Evolutionary conservation across 192 early-diverging fungal genomes (phyloP), one percentile per base, ranked within the genome.

Genomic region (Umbelopsis vinacea): DNA sequence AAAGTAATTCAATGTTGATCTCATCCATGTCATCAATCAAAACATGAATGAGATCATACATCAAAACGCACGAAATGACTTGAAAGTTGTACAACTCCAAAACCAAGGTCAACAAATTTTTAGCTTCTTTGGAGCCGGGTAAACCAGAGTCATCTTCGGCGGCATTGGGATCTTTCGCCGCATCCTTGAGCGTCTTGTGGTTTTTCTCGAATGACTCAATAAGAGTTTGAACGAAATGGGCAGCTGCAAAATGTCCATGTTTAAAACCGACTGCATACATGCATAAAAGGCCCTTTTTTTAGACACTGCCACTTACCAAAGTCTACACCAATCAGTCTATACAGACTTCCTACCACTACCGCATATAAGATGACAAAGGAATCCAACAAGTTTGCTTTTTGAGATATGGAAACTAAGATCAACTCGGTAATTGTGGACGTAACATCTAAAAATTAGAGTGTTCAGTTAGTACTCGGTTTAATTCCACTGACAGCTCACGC

Each of bases 301-400:
- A 19, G 15, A 50, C 29, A 29, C 7, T 12, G 38, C 8, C 38
- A 75, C 74, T 76, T 89, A 80, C 86, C 91, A 74, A 97, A 92
- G 74, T 98, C 97, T 68, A 93, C 83, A 24, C 97, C 97, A 52
- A 95, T 81, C 7, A 91, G 77, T 35, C 92, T 89, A 71, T 91
- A 92, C 6, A 98, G 83, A 57, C 89, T 86, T 0, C 91, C 92
- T 2, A 97, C 86, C 23, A 97, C 86, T 3, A 94, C 91, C 2
- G 96, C 96, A 74, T 97, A 97, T 17, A 93, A 88, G 50, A 91
- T 89, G 53, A 96, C 86, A 80, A 97, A 97, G 0, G 95, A 93
- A 78, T 96, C 96, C 23, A 96, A 87, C 72, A 98, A 80, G 78
- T 95, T 94, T 66, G 91, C 84, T 69, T 92, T 93, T 71, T 92